These are phyloP conservation scores for Antrodiella citrinella DNA, from an alignment of 768 basidiomycete genomes.

Conservation along the genomic window DNA sequence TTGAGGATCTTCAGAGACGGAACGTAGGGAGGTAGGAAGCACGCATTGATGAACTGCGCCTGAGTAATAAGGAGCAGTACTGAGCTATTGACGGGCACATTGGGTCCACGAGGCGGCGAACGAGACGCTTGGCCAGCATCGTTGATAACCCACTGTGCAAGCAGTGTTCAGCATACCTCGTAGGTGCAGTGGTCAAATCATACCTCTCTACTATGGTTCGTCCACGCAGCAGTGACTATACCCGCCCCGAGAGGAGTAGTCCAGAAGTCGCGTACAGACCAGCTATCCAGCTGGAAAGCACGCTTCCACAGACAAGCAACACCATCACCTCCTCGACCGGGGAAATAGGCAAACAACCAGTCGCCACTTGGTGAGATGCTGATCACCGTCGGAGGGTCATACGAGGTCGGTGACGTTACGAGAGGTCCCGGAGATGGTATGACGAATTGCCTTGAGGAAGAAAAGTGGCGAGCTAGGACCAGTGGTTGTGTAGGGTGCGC, in stretches of 20 bases:
- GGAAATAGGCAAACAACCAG: slow-evolving; percentile 73
- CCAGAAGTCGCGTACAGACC: slow-evolving; percentile 55
- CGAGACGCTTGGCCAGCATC: slow-evolving; percentile 40
- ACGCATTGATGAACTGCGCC: slow-evolving; percentile 46
- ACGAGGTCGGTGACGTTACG: slow-evolving; percentile 36
- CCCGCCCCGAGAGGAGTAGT: slow-evolving; percentile 41
- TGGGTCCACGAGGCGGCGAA: slow-evolving; percentile 52
- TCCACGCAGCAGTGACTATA: slow-evolving; percentile 57
- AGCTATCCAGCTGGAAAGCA: slow-evolving; percentile 50
- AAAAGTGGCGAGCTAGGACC: slow-evolving; percentile 57
- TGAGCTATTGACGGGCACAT: slow-evolving; percentile 42
- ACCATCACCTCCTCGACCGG: slow-evolving; percentile 47
- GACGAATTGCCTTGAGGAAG: slow-evolving; percentile 58
- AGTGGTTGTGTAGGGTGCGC: slow-evolving; percentile 56
- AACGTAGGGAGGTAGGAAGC: slow-evolving; percentile 41
- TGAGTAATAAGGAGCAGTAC: slow-evolving; percentile 60
- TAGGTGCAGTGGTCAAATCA: too few relatives aligned
- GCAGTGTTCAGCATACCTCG: too few relatives aligned
- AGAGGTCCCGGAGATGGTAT: slow-evolving; percentile 48
- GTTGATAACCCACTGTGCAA: slow-evolving; percentile 45
- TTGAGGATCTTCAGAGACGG: slow-evolving; percentile 38
- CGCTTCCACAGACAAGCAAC: slow-evolving; percentile 60
- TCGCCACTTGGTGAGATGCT: slow-evolving; percentile 49
- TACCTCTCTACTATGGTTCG: slow-evolving; percentile 53
- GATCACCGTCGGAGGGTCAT: slow-evolving; percentile 56